Conservation (phyloP, 768 basidiomycete genomes). For the Boletus eberwhitei region DNA sequence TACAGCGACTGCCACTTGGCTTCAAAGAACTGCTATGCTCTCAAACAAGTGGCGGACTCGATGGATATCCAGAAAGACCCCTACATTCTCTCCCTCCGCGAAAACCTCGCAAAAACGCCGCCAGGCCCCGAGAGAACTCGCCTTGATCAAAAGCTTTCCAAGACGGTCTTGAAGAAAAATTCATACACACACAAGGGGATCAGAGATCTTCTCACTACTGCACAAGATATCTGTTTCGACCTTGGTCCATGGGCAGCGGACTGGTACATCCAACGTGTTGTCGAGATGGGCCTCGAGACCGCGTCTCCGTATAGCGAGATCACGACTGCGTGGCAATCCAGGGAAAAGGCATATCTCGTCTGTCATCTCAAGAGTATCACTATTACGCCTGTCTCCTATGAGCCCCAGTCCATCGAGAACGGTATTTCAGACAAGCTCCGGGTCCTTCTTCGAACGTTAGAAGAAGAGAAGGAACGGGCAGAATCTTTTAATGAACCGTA, state of each 20-base stretch:
- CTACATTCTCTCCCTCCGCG: slow-evolving; percentile 50
- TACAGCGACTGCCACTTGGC: slow-evolving; percentile 30
- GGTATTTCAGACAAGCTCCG: slow-evolving; percentile 59
- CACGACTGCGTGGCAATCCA: slow-evolving; percentile 49
- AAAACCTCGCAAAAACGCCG: slow-evolving; percentile 38
- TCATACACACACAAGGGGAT: slow-evolving; percentile 70
- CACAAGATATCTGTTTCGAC: slow-evolving; percentile 54
- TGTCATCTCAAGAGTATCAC: slow-evolving; percentile 44
- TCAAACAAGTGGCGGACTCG: slow-evolving; percentile 39
- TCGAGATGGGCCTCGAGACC: slow-evolving; percentile 46
- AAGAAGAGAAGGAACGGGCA: slow-evolving; percentile 51
- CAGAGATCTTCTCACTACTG: slow-evolving; percentile 53
- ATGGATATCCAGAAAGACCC: slow-evolving; percentile 71
- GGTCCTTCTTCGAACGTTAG: slow-evolving; percentile 50
- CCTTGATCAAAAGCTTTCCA: slow-evolving; percentile 64
- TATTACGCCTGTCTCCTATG: slow-evolving; percentile 46
- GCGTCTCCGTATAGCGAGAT: slow-evolving; percentile 48
- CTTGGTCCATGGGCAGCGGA: slow-evolving; percentile 75
- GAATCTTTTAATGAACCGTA: slow-evolving; percentile 54
- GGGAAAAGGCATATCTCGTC: slow-evolving; percentile 62
- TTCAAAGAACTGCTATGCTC: slow-evolving; percentile 51
- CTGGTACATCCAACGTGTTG: slow-evolving; percentile 65
- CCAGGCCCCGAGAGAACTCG: slow-evolving; percentile 44
- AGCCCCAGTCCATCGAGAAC: slow-evolving; percentile 46
- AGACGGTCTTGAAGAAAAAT: slow-evolving; percentile 51